Percentiles rank a stretch among this genome's conserved stretches.
Evolutionary conservation across 345 rosid genomes (phyloP).

Genomic region (Angophora floribunda): DNA sequence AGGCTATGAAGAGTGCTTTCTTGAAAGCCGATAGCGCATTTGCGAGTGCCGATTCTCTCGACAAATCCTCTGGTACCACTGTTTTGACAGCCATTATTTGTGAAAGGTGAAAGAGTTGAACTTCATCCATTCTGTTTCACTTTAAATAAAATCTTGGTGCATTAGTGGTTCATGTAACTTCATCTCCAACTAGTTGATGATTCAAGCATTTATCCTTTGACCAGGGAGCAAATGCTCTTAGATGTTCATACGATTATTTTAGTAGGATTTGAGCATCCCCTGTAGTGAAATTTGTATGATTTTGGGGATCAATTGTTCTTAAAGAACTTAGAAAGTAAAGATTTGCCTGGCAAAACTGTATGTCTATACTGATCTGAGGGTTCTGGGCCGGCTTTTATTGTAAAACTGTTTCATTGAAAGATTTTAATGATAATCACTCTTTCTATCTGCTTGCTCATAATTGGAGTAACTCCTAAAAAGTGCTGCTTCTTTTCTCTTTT

Average conservation of each 20-base stretch:
- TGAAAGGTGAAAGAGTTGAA: conserved; percentile 3
- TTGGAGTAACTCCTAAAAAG: background rate
- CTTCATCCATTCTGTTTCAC: background rate
- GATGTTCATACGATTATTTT: background rate
- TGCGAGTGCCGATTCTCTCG: conserved; percentile 11
- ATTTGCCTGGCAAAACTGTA: background rate
- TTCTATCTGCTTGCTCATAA: background rate
- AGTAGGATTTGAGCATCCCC: background rate
- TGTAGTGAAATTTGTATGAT: background rate
- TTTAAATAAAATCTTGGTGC: background rate
- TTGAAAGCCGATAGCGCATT: conserved; percentile 15
- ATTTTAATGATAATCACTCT: background rate
- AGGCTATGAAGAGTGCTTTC: conserved; percentile 19
- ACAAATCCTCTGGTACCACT: conserved; percentile 15
- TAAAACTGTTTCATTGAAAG: background rate
- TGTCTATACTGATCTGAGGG: background rate
- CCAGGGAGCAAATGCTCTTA: background rate
- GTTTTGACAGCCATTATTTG: conserved; percentile 12
- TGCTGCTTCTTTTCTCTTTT: background rate
- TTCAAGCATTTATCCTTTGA: background rate
- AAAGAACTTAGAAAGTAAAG: background rate
- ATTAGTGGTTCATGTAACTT: background rate
- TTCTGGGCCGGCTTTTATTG: background rate
- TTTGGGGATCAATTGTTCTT: background rate
- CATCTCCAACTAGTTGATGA: background rate